Percentiles rank a stretch among this genome's conserved stretches.
Evolutionary conservation across 176 grass and related monocot genomes (phyloP).

Genomic region (Urochloa ruziziensis): DNA sequence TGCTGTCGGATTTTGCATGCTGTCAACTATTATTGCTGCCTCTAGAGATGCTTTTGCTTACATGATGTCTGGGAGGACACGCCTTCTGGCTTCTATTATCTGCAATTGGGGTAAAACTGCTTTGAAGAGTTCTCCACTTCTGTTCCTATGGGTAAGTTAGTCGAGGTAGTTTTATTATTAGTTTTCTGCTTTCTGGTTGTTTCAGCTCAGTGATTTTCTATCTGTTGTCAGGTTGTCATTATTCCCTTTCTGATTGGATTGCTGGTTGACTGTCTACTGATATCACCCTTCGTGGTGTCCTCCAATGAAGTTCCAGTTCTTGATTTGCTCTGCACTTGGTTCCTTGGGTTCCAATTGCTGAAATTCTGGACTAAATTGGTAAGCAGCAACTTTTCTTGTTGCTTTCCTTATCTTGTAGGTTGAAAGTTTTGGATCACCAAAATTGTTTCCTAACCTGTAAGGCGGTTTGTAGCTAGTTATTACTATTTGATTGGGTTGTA

Average conservation of each 20-base stretch:
- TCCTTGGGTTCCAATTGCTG: slow-evolving; percentile 39
- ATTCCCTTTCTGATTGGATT: slow-evolving; percentile 51
- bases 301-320: slow-evolving; percentile 39
- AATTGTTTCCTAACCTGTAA: neutral
- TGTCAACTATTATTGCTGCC: slow-evolving; percentile 37
- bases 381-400: slow-evolving; percentile 15
- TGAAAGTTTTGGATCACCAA: neutral
- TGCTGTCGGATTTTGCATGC: slow-evolving; percentile 37
- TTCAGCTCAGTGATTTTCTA: slow-evolving; percentile 12
- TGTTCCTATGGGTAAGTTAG: slow-evolving; percentile 51
- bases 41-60: slow-evolving; percentile 33
- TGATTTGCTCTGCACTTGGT: slow-evolving; percentile 37
- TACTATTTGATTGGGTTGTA: neutral
- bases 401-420: slow-evolving; percentile 5
- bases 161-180: neutral
- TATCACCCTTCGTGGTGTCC: slow-evolving; percentile 33
- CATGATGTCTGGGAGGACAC: slow-evolving; percentile 31
- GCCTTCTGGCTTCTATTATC: slow-evolving; percentile 24
- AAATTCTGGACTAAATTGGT: slow-evolving; percentile 55
- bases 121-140: slow-evolving; percentile 39
- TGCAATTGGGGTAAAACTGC: slow-evolving; percentile 38
- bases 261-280: slow-evolving; percentile 44
- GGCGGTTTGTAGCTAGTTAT: neutral
- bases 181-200: slow-evolving; percentile 12
- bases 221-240: slow-evolving; percentile 39